Evolutionary conservation across 208 protist genomes (phyloP).

Genomic region (Trypanosoma caninum): DNA sequence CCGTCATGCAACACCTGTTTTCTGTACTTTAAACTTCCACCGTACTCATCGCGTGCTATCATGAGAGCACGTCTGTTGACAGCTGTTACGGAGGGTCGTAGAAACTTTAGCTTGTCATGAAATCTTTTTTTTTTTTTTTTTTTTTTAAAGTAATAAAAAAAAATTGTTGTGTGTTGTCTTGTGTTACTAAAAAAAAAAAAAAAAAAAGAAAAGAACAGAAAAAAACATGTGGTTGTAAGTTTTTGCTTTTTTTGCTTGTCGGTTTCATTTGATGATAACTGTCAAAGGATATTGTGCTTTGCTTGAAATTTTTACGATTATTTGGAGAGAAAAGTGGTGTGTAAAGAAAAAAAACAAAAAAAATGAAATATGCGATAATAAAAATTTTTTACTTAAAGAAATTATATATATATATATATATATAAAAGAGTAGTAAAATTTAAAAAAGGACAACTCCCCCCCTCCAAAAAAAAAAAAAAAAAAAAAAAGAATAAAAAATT

Average conservation of each 20-base stretch:
- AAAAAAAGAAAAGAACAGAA: background rate
- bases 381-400: no score
- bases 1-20: slow-evolving; percentile 93
- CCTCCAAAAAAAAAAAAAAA: slow-evolving; percentile 16
- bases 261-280: no score
- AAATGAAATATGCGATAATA: background rate
- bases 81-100: slow-evolving; percentile 82
- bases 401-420: no score
- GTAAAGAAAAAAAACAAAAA: background rate
- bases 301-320: no score
- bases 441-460: no score
- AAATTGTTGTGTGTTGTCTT: no score
- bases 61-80: slow-evolving; percentile 70
- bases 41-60: slow-evolving; percentile 63
- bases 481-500: slow-evolving; percentile 11
- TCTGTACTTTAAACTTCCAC: slow-evolving; percentile 88
- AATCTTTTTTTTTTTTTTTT: slow-evolving; percentile 8
- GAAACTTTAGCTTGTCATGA: slow-evolving; percentile 86
- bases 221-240: no score
- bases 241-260: no score
- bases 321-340: background rate
- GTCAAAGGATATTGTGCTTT: no score
- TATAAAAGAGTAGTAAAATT: no score
- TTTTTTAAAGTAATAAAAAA: slow-evolving; percentile 15
- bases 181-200: background rate